phyloP scores from a whole-genome alignment of 2,329 filamentous ascomycete species.

The Periconia macrospinosa region DNA sequence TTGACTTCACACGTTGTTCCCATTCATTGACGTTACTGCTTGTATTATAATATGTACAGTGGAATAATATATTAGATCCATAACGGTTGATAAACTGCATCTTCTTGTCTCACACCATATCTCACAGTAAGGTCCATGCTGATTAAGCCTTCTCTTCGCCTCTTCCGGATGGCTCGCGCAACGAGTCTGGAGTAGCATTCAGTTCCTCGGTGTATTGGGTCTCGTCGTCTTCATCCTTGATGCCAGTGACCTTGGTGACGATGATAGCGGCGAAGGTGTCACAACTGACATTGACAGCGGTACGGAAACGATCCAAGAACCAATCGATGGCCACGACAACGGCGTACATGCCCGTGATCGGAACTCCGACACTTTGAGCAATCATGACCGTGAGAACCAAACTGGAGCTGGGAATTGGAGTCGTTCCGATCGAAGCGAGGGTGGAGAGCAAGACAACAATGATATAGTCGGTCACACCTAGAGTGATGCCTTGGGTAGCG shows the following conservation, averaged over 20 bases:
- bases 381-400: conserved; percentile 58
- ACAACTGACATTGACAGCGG: conserved; percentile 55
- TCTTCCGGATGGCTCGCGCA: not conserved
- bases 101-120: not conserved
- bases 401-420: conserved; percentile 57
- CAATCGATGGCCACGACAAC: conserved; percentile 59
- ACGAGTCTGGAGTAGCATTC: not conserved
- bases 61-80: too few species aligned
- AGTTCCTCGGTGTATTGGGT: not conserved
- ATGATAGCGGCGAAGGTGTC: conserved; percentile 52
- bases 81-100: too few species aligned
- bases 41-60: too few species aligned
- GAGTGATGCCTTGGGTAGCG: conserved; percentile 51
- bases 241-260: conserved; percentile 45
- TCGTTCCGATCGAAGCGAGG: conserved; percentile 57
- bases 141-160: not conserved
- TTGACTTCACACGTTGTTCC: too few species aligned
- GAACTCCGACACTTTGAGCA: conserved; percentile 48
- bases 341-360: conserved; percentile 54
- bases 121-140: not conserved
- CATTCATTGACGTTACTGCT: too few species aligned
- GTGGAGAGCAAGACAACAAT: conserved; percentile 55
- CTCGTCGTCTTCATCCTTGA: conserved; percentile 25
- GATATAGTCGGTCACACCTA: conserved; percentile 52
- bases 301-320: conserved; percentile 61